phyloP scores from a whole-genome alignment of 78 protist genomes.

The slime mould (Dictyostelium discoideum) region DNA sequence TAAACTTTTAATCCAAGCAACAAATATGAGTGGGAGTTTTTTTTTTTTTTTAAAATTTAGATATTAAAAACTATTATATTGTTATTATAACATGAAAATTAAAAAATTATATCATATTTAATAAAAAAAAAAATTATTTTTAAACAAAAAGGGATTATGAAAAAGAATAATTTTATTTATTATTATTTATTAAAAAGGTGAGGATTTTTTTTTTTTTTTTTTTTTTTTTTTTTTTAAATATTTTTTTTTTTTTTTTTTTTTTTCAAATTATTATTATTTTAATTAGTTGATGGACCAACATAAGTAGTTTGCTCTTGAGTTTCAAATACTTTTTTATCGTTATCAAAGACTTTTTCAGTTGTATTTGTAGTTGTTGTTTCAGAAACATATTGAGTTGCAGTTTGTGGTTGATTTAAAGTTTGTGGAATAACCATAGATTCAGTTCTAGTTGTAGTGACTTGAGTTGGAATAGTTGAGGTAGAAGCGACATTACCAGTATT shows the following conservation, averaged over 20 bases:
- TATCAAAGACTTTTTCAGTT: conserved; percentile 4
- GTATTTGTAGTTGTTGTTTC: conserved; percentile 17
- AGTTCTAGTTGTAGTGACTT: conserved; percentile 25
- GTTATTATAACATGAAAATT: too few species aligned
- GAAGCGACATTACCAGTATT: neutral
- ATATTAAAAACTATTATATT: too few species aligned
- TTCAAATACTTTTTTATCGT: conserved; percentile 3
- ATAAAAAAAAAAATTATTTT: too few species aligned
- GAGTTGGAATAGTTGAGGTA: neutral
- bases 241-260: neutral
- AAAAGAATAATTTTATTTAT: neutral
- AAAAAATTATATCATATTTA: too few species aligned
- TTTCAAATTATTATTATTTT: neutral
- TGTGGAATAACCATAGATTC: conserved; percentile 14
- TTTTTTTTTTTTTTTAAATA: neutral
- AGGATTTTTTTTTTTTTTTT: too few species aligned
- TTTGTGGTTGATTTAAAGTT: neutral
- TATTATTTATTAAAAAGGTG: neutral
- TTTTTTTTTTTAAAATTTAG: too few species aligned
- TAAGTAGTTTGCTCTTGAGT: neutral
- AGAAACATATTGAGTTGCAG: conserved; percentile 7
- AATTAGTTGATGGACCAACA: conserved; percentile 53
- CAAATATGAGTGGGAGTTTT: too few species aligned
- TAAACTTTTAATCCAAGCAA: too few species aligned
- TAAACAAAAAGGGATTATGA: too few species aligned